These are phyloP conservation scores for Antitrichia curtipendula DNA, from an alignment of 225 moss, liverwort and hornwort genomes.

Conservation along the genomic window DNA sequence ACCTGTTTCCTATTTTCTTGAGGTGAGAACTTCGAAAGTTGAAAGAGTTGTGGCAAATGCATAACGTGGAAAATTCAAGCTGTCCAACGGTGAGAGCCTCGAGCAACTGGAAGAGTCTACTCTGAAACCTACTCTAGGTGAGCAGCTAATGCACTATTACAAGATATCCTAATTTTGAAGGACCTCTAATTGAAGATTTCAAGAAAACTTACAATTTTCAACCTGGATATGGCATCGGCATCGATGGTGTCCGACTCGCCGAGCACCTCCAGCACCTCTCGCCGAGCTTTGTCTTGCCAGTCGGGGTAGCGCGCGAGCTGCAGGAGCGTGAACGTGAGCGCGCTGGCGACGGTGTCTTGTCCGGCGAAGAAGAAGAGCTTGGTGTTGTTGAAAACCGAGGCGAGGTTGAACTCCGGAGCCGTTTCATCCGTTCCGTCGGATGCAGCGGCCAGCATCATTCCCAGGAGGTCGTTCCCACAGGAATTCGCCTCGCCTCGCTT, in stretches of 20 bases:
- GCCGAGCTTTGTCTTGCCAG: conserved; percentile 37
- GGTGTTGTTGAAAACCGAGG: conserved; percentile 26
- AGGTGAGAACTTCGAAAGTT: neutral
- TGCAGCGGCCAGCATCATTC: conserved; percentile 34
- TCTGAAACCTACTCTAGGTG: neutral
- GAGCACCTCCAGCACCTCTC: conserved; percentile 25
- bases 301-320: conserved; percentile 32
- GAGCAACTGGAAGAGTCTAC: neutral
- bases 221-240: neutral
- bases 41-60: neutral
- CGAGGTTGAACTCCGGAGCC: conserved; percentile 8
- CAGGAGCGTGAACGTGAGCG: conserved; percentile 19
- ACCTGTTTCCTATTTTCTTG: neutral
- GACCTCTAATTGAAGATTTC: neutral
- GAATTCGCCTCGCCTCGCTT: neutral
- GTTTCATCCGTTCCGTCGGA: conserved; percentile 6
- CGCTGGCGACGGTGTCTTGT: conserved; percentile 25
- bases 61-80: too few relatives aligned
- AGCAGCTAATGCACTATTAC: neutral
- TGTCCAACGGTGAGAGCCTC: neutral
- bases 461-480: conserved; percentile 13
- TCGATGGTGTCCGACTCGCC: conserved; percentile 1
- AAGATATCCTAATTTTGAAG: neutral
- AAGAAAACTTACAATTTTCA: conserved; percentile 24
- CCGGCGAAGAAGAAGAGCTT: conserved; percentile 48